Evolutionary conservation across 108 stramenopile species (phyloP).

Genomic region (Chaetoceros muelleri): DNA sequence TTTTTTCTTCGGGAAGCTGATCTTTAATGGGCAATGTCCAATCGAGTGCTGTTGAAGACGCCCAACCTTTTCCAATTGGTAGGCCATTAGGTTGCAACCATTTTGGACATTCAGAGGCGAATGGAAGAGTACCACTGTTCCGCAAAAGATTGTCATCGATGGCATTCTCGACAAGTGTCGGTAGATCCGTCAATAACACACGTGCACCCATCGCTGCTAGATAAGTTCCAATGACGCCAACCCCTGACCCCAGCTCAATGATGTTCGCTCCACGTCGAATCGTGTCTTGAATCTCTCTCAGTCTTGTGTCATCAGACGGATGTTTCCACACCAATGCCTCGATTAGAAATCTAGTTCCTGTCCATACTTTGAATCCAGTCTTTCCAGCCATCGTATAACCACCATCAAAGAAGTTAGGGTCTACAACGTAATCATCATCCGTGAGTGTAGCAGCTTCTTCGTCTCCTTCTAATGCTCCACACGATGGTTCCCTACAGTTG

Average conservation of each 20-base stretch:
- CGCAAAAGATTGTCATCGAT: slow-evolving; percentile 30
- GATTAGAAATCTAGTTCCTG: slow-evolving; percentile 44
- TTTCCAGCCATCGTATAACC: slow-evolving; percentile 54
- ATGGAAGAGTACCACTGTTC: slow-evolving; percentile 12
- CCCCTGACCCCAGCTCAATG: slow-evolving; percentile 54
- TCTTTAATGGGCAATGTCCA: slow-evolving; percentile 41
- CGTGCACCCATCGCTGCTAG: slow-evolving; percentile 30
- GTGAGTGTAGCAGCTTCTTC: slow-evolving; percentile 18
- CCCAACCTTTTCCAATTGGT: slow-evolving; percentile 51
- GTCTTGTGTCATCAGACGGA: slow-evolving; percentile 1
- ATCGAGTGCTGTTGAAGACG: slow-evolving; percentile 29
- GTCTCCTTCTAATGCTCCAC: slow-evolving; percentile 29
- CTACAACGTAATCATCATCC: slow-evolving; percentile 21
- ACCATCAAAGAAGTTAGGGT: slow-evolving; percentile 53
- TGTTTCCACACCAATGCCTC: slow-evolving; percentile 33
- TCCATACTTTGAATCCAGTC: slow-evolving; percentile 63
- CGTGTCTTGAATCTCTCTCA: slow-evolving; percentile 18
- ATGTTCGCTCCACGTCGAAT: slow-evolving; percentile 4
- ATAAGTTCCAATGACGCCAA: slow-evolving; percentile 46
- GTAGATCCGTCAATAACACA: slow-evolving; percentile 50
- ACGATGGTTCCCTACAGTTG: slow-evolving; percentile 34
- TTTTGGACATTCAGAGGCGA: slow-evolving; percentile 8
- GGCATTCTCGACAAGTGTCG: slow-evolving; percentile 49
- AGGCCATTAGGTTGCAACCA: slow-evolving; percentile 18
- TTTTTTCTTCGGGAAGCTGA: slow-evolving; percentile 22